Percentiles rank a stretch among this genome's conserved stretches.
Conservation (phyloP, 495 filamentous ascomycete genomes). For the Choiromyces venosus region DNA sequence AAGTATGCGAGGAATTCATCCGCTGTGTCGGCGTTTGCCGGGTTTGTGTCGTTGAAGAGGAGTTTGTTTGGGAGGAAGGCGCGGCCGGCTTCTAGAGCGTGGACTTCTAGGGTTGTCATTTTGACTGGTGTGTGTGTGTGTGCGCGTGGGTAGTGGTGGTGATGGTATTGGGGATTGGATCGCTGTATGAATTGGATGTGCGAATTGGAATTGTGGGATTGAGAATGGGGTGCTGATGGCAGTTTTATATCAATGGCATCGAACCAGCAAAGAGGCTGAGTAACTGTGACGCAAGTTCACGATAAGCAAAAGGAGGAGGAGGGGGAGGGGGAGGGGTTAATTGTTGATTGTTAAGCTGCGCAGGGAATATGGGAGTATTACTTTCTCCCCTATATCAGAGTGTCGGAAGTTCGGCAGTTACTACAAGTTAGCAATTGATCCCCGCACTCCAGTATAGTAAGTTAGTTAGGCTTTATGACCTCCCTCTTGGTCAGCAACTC, state of each 20-base stretch:
- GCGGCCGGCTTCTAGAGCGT: slow-evolving; percentile 5
- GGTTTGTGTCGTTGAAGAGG: slow-evolving; percentile 18
- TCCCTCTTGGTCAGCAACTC: not conserved
- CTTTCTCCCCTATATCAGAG: not conserved
- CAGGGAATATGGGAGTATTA: not conserved
- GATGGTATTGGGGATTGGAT: not conserved
- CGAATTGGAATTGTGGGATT: not conserved
- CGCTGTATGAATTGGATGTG: not conserved
- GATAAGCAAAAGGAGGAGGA: too few relatives aligned
- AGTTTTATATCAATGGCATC: not conserved
- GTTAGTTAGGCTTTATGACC: not conserved
- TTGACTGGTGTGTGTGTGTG: too few relatives aligned
- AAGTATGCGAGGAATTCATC: slow-evolving; percentile 8
- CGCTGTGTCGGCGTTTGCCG: slow-evolving; percentile 4
- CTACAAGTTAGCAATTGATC: not conserved
- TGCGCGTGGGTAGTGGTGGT: not conserved
- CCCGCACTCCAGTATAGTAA: not conserved
- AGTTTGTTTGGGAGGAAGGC: slow-evolving; percentile 4
- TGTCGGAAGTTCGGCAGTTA: not conserved
- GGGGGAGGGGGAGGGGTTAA: not conserved
- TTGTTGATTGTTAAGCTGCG: not conserved
- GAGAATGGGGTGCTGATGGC: not conserved
- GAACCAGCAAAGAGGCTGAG: not conserved
- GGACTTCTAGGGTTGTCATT: slow-evolving; percentile 14
- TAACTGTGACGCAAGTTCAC: not conserved